Conservation (phyloP, 495 filamentous ascomycete species). For the Neurospora sp. region DNA sequence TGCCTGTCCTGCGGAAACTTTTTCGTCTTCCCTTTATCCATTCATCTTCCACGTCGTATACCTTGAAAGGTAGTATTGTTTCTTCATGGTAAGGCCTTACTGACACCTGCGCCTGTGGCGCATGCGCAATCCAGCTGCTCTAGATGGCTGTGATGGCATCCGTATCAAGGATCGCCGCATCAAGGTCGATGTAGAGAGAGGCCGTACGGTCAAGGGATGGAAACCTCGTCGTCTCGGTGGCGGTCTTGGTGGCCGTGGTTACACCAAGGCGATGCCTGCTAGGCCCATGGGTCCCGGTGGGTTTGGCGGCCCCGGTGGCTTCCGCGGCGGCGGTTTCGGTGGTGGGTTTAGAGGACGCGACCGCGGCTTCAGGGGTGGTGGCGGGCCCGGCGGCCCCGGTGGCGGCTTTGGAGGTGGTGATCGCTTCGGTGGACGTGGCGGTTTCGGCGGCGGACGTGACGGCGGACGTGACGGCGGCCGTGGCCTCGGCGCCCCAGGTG, state of each 20-base stretch:
- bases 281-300: constrained; percentile 66
- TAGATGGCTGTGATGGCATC: constrained; percentile 66
- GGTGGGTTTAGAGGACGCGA: constrained; percentile 40
- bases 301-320: constrained; percentile 52
- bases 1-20: constrained; percentile 35
- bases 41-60: constrained; percentile 8
- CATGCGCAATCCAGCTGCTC: constrained; percentile 43
- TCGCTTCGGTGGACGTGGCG: constrained; percentile 46
- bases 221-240: constrained; percentile 86
- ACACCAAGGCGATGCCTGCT: constrained; percentile 74
- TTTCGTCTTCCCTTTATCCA: constrained; percentile 7
- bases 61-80: constrained; percentile 20
- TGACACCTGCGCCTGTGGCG: constrained; percentile 46
- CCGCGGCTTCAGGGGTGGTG: constrained; percentile 46
- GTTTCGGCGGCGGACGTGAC: constrained; percentile 34
- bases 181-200: constrained; percentile 92
- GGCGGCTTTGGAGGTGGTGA: constrained; percentile 47
- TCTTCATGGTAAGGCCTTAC: constrained; percentile 42
- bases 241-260: constrained; percentile 83
- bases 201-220: constrained; percentile 91
- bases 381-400: constrained; percentile 32
- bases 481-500: constrained; percentile 20
- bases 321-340: constrained; percentile 47
- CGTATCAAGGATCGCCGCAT: constrained; percentile 86
- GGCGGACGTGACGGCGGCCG: constrained; percentile 27